Conservation (phyloP, 2,329 filamentous ascomycete species). For the Lasiodiplodia citricola region DNA sequence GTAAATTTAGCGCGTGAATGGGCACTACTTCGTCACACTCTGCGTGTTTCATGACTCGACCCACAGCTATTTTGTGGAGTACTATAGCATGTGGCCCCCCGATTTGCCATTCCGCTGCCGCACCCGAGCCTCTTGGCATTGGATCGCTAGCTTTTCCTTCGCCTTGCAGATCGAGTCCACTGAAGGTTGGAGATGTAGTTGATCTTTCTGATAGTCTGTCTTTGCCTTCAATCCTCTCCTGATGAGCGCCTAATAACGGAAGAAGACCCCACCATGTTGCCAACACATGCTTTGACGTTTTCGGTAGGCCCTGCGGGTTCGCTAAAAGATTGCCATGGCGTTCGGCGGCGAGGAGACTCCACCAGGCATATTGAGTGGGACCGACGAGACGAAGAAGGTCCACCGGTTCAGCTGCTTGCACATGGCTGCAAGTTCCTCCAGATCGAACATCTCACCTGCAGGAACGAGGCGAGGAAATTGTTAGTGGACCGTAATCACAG, state of each 20-base stretch:
- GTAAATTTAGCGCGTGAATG: not conserved
- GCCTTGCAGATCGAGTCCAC: not conserved
- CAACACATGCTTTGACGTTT: not conserved
- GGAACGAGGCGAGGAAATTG: not conserved
- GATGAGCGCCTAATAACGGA: not conserved
- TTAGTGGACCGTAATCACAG: not conserved
- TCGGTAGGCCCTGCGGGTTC: not conserved
- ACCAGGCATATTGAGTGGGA: slow-evolving; percentile 59
- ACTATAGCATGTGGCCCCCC: not conserved
- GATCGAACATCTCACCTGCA: slow-evolving; percentile 46
- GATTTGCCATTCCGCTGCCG: not conserved
- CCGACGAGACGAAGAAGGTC: slow-evolving; percentile 66
- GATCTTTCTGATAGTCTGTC: not conserved
- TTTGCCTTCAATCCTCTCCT: not conserved
- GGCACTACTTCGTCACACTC: not conserved
- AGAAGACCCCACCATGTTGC: not conserved
- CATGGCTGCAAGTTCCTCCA: slow-evolving; percentile 59
- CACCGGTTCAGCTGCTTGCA: slow-evolving; percentile 60
- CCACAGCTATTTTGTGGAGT: slow-evolving; percentile 4
- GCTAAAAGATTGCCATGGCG: slow-evolving; percentile 45
- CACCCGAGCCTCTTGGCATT: not conserved
- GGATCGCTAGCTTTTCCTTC: not conserved
- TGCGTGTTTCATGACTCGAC: slow-evolving; percentile 5
- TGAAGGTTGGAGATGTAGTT: not conserved
- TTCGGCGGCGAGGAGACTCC: slow-evolving; percentile 47